Conservation (phyloP, 2,329 filamentous ascomycete genomes). For the Metarhizium humberi region DNA sequence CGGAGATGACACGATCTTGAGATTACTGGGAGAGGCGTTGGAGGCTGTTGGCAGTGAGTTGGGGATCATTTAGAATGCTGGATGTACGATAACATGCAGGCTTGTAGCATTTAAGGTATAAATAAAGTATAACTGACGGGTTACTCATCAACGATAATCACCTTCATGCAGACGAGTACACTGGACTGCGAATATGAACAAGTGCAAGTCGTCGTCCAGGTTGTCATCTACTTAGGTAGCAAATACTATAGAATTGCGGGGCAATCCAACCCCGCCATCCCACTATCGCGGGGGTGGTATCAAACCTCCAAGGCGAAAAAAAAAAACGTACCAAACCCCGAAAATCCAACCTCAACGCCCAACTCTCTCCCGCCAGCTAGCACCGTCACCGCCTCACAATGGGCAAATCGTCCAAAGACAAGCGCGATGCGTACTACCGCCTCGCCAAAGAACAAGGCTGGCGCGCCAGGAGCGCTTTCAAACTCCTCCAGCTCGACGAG, state of each 20-base stretch:
- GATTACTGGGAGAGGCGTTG: conserved; percentile 49
- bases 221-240: too few species aligned
- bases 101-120: neutral
- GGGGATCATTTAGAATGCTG: conserved; percentile 10
- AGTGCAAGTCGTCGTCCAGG: too few species aligned
- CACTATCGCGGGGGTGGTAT: conserved; percentile 13
- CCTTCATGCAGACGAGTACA: too few species aligned
- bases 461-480: conserved; percentile 93
- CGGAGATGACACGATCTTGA: conserved; percentile 52
- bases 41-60: conserved; percentile 51
- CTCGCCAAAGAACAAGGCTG: conserved; percentile 98
- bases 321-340: neutral
- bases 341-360: too few species aligned
- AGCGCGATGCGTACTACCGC: conserved; percentile 94
- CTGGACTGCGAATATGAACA: too few species aligned
- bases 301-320: conserved; percentile 5
- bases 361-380: too few species aligned
- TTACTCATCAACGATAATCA: too few species aligned
- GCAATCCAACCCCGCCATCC: neutral
- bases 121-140: neutral
- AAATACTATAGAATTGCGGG: neutral
- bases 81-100: neutral
- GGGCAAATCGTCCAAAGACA: conserved; percentile 98
- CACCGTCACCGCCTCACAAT: conserved; percentile 32
- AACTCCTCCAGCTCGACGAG: conserved; percentile 89